These are phyloP conservation scores for Aegilops sharonensis DNA, from an alignment of 176 grass and related monocot species.

Conservation along the genomic window DNA sequence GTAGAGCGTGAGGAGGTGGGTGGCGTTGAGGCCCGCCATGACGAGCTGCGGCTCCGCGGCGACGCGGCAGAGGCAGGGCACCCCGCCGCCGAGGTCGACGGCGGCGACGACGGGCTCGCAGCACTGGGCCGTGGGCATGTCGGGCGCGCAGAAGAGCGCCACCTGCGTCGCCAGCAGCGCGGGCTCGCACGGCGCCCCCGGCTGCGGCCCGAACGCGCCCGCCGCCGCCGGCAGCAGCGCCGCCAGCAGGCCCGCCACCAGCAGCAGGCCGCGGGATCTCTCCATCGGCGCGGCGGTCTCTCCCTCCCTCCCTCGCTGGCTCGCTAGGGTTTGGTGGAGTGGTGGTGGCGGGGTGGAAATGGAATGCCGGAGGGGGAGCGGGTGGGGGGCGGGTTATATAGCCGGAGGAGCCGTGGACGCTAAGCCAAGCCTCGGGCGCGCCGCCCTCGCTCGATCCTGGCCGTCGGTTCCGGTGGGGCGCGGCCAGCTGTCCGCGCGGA, in stretches of 20 bases:
- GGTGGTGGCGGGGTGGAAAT: not conserved
- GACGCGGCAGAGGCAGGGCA: constrained; percentile 33
- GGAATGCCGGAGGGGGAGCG: not conserved
- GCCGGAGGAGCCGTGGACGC: constrained; percentile 6
- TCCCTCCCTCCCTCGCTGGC: not conserved
- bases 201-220: not conserved
- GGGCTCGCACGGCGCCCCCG: not conserved
- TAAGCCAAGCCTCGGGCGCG: not conserved
- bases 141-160: not conserved
- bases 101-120: constrained; percentile 8
- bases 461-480: not conserved
- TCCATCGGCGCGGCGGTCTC: not conserved
- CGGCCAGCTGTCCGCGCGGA: not conserved
- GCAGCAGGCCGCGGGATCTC: not conserved
- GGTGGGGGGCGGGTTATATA: not conserved
- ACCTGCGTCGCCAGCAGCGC: constrained; percentile 23
- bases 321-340: not conserved
- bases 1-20: constrained; percentile 28
- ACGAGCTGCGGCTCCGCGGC: constrained; percentile 26
- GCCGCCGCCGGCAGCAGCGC: not conserved
- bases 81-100: constrained; percentile 15
- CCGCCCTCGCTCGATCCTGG: not conserved
- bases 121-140: constrained; percentile 23
- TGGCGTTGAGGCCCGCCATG: constrained; percentile 34
- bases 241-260: not conserved